phyloP scores from a whole-genome alignment of 164 flowering plant genomes.

The Berberis vulgaris region DNA sequence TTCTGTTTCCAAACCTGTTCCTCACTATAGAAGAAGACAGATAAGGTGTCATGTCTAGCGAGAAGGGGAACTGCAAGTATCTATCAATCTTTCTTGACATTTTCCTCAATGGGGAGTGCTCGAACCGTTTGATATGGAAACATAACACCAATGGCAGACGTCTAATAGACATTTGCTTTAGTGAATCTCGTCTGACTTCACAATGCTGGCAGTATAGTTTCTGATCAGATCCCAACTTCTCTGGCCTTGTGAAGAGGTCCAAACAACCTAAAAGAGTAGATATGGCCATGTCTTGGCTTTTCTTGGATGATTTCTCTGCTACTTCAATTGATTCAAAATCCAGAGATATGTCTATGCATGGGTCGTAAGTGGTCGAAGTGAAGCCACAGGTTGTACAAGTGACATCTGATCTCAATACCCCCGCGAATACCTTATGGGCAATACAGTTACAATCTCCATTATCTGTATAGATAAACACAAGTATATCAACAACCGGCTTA shows the following conservation, averaged over 20 bases:
- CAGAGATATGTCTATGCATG: constrained; percentile 58
- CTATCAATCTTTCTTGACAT: constrained; percentile 48
- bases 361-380: constrained; percentile 62
- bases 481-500: background rate
- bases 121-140: constrained; percentile 59
- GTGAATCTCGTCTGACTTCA: constrained; percentile 34
- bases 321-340: constrained; percentile 28
- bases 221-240: constrained; percentile 68
- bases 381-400: constrained; percentile 58
- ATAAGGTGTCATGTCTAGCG: constrained; percentile 58
- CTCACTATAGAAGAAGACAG: constrained; percentile 54
- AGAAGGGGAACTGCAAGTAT: constrained; percentile 55
- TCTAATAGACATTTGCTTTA: constrained; percentile 61
- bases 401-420: constrained; percentile 58
- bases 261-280: constrained; percentile 61
- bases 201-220: constrained; percentile 57
- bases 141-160: constrained; percentile 52
- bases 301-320: constrained; percentile 20
- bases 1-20: constrained; percentile 54
- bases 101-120: constrained; percentile 37
- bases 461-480: constrained; percentile 21
- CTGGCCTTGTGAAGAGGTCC: constrained; percentile 62
- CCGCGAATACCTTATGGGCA: constrained; percentile 55
- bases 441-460: constrained; percentile 51
- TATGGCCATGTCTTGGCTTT: constrained; percentile 18